Evolutionary conservation across 1,139 yeast genomes (phyloP).

Genomic region (Kodamaea sp.): DNA sequence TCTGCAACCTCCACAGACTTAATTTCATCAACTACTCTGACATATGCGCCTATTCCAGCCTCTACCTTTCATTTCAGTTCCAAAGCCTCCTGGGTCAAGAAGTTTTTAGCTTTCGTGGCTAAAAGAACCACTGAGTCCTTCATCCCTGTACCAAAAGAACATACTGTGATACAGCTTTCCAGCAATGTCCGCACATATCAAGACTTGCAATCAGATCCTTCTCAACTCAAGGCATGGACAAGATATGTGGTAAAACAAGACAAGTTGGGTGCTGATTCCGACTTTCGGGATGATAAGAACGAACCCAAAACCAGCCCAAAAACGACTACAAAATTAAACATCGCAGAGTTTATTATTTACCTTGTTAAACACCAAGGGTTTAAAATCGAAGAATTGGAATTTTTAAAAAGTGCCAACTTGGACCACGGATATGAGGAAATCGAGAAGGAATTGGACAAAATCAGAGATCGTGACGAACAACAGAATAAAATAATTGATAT

Average conservation of each 20-base stretch:
- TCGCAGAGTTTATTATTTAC: constrained; percentile 32
- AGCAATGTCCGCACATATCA: constrained; percentile 26
- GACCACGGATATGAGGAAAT: constrained; percentile 43
- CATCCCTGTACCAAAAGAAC: neutral
- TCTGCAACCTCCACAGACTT: too few species aligned
- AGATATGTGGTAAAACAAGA: constrained; percentile 21
- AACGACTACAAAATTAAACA: constrained; percentile 18
- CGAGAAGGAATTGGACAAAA: constrained; percentile 36
- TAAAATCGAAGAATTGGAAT: constrained; percentile 26
- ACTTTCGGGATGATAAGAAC: neutral
- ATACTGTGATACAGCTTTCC: constrained; percentile 1
- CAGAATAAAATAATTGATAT: constrained; percentile 27
- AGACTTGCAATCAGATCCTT: constrained; percentile 23
- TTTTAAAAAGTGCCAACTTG: constrained; percentile 25
- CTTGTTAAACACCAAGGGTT: constrained; percentile 34
- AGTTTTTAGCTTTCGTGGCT: constrained; percentile 7
- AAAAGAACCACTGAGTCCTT: neutral
- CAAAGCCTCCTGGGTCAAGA: constrained; percentile 10
- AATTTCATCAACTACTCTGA: too few species aligned
- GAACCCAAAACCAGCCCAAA: constrained; percentile 1
- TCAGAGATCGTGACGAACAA: constrained; percentile 19
- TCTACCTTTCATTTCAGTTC: neutral
- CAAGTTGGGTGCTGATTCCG: neutral
- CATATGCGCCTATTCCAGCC: neutral
- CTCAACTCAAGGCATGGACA: constrained; percentile 29